Evolutionary conservation across 805 yeast genomes (phyloP).

Genomic region (Yarrowia yakushimensis): DNA sequence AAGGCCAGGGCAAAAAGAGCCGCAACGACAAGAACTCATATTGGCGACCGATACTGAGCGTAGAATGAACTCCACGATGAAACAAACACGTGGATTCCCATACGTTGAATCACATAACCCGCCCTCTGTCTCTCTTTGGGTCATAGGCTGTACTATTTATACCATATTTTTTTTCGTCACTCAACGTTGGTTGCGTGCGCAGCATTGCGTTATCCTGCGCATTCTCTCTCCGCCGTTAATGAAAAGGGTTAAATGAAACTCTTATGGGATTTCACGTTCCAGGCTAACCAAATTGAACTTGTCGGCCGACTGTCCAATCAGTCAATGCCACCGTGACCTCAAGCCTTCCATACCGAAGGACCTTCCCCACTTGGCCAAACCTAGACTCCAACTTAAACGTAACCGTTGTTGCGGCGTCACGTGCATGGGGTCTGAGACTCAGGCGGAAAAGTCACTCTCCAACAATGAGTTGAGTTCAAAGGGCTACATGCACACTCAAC

Average conservation of each 20-base stretch:
- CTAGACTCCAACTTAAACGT: not conserved
- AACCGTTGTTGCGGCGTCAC: constrained; percentile 22
- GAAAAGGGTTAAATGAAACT: constrained; percentile 13
- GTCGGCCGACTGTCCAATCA: no score
- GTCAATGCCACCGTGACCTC: no score
- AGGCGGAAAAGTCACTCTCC: not conserved
- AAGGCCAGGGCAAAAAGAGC: constrained; percentile 9
- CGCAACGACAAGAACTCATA: constrained; percentile 7
- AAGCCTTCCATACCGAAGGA: no score
- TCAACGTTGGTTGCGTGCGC: not conserved
- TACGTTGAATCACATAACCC: not conserved
- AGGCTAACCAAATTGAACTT: no score
- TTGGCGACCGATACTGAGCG: no score
- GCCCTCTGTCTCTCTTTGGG: no score
- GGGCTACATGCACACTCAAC: not conserved
- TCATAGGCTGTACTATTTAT: no score
- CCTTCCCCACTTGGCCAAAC: constrained; percentile 23
- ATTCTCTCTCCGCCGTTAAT: not conserved
- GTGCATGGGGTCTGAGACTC: not conserved
- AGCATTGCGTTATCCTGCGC: constrained; percentile 20
- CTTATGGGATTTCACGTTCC: no score
- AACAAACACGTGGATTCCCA: no score
- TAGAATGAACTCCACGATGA: no score
- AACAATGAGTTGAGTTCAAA: not conserved
- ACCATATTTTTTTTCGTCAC: no score